Conservation (phyloP, 768 basidiomycete genomes). For the Pleurotus tuber-regium region DNA sequence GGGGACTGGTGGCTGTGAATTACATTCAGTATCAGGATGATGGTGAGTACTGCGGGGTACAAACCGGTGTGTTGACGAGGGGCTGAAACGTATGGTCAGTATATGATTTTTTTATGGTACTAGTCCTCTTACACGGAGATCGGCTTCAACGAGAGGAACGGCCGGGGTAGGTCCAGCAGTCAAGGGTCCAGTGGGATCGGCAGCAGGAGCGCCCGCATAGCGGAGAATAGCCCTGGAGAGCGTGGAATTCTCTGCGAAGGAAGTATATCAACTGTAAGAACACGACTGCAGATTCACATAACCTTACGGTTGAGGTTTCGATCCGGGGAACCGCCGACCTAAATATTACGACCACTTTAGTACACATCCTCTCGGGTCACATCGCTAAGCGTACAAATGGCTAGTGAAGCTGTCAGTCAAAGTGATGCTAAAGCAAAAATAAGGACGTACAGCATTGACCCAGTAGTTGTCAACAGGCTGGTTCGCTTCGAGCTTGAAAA, state of each 20-base stretch:
- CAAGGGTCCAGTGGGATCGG: conserved; percentile 31
- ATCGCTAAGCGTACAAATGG: no score
- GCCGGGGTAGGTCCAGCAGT: conserved; percentile 19
- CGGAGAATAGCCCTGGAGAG: conserved; percentile 35
- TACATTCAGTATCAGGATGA: conserved; percentile 9
- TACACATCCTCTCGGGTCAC: no score
- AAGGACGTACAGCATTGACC: conserved; percentile 26
- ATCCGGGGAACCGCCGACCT: conserved; percentile 26
- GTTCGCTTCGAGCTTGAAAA: conserved; percentile 34
- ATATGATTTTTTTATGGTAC: conserved; percentile 13
- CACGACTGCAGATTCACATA: neutral
- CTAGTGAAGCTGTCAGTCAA: no score
- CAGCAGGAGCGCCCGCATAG: conserved; percentile 33
- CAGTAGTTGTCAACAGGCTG: conserved; percentile 48
- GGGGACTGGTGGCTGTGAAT: conserved; percentile 20
- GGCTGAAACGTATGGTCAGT: no score
- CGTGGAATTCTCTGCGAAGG: conserved; percentile 29
- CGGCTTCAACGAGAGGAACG: conserved; percentile 24
- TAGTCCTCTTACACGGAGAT: neutral
- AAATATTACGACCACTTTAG: no score
- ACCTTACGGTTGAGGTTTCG: conserved; percentile 28
- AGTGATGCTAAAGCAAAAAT: no score
- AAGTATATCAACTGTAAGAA: no score
- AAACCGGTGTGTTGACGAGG: conserved; percentile 10
- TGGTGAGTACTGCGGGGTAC: neutral